Evolutionary conservation across 441 rosid species (phyloP), one percentile per base, ranked within the genome.

Genomic region (Arabidopsis lyrata): DNA sequence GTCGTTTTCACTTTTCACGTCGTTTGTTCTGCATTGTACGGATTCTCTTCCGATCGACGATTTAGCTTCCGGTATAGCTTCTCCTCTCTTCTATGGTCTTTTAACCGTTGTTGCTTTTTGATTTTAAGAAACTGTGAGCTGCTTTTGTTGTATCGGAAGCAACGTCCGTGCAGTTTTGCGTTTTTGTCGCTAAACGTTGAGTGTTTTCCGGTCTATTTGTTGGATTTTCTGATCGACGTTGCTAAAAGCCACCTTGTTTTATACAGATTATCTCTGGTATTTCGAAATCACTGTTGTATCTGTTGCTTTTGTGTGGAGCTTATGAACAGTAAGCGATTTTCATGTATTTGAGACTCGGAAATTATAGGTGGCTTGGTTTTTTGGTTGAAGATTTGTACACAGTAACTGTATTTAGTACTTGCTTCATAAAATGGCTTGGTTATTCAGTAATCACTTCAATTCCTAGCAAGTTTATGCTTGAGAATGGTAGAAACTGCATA

Each of bases 31-130:
- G 42, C 75, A 71, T 71, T 71, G 32, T 39, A n/a, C 34, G 0
- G 53, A 48, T 47, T 58, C 11, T 48, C 11, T 34, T 32, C 48
- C 16, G 72, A 58, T 66, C 73, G 55, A n/a, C 16, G 24, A 11
- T 27, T 15, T 14, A 48, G 29, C 44, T 74, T 52, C 53, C 35
- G 63, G 54, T 59, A 10, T 50, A 16, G 48, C 62, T 60, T 35
- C 36, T 66, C 3, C 48, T 59, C 32, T 64, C 32, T 15, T 27
- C 58, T 34, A 29, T 32, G 5, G 36, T 22, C 7, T 56, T 2
- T 8, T 6, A 74, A 49, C 58, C 74, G 8, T 57, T 13, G 10
- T 48, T 64, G 22, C 52, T 15, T 27, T 49, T 34, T 20, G 60
- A 22, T 38, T 66, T 73, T 27, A 9, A 27, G 66, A 12, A 47